Evolutionary conservation across 306 rosid genomes (phyloP).

Genomic region (Cicer bijugum): DNA sequence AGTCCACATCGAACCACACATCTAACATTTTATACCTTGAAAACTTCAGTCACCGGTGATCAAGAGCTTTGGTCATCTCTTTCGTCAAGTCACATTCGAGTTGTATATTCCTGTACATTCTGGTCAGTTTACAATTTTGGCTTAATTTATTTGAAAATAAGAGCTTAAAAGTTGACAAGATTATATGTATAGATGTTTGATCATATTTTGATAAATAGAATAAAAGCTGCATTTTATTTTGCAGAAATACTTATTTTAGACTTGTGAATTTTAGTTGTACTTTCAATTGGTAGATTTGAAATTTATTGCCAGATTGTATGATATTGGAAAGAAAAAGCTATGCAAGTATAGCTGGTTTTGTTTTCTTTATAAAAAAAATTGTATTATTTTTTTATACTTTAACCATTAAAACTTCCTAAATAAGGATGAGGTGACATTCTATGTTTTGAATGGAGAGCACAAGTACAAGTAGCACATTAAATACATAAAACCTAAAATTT

Average conservation of each 20-base stretch:
- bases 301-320: neutral
- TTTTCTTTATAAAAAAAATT: neutral
- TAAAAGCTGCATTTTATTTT: constrained; percentile 42
- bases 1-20: constrained; percentile 19
- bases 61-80: constrained; percentile 23
- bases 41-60: constrained; percentile 33
- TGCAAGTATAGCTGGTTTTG: neutral
- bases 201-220: constrained; percentile 47
- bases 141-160: constrained; percentile 45
- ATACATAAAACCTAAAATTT: too few species aligned
- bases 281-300: neutral
- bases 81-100: constrained; percentile 1
- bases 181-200: constrained; percentile 50
- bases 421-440: neutral
- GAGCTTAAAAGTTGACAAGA: constrained; percentile 43
- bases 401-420: neutral
- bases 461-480: too few species aligned
- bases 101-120: constrained; percentile 56
- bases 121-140: constrained; percentile 43
- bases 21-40: constrained; percentile 34
- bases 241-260: neutral
- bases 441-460: neutral
- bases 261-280: neutral
- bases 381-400: neutral
- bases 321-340: neutral